These are phyloP conservation scores for Puccinia polysora DNA, from an alignment of 1,284 basidiomycete species.

Conservation along the genomic window DNA sequence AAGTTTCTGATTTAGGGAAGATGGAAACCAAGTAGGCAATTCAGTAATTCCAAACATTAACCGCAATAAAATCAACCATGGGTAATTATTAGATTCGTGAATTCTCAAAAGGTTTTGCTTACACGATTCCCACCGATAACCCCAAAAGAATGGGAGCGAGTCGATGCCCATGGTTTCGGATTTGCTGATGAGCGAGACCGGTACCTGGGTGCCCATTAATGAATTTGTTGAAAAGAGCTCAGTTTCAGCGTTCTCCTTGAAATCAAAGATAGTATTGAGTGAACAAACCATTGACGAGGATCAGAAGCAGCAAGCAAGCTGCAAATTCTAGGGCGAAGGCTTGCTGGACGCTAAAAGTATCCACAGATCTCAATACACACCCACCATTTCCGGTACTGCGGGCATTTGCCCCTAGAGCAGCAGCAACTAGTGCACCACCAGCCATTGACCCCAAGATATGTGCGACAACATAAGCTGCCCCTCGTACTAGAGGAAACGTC, in stretches of 20 bases:
- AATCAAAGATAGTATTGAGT: background rate
- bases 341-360: conserved; percentile 21
- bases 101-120: background rate
- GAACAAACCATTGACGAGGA: conserved; percentile 20
- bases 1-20: background rate
- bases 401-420: conserved; percentile 6
- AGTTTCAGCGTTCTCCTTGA: background rate
- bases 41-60: background rate
- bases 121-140: conserved; percentile 35
- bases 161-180: background rate
- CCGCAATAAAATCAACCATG: no score
- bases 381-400: conserved; percentile 14
- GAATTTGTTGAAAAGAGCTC: background rate
- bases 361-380: conserved; percentile 11
- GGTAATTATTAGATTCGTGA: no score
- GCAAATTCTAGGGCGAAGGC: conserved; percentile 32
- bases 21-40: background rate
- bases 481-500: background rate
- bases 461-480: conserved; percentile 12
- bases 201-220: background rate
- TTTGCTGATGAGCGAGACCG: conserved; percentile 7
- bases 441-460: conserved; percentile 23
- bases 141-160: conserved; percentile 26
- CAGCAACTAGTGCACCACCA: conserved; percentile 26
- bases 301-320: conserved; percentile 18